Evolutionary conservation across 2,329 filamentous ascomycete genomes (phyloP).

Genomic region (Didymella segeticola): DNA sequence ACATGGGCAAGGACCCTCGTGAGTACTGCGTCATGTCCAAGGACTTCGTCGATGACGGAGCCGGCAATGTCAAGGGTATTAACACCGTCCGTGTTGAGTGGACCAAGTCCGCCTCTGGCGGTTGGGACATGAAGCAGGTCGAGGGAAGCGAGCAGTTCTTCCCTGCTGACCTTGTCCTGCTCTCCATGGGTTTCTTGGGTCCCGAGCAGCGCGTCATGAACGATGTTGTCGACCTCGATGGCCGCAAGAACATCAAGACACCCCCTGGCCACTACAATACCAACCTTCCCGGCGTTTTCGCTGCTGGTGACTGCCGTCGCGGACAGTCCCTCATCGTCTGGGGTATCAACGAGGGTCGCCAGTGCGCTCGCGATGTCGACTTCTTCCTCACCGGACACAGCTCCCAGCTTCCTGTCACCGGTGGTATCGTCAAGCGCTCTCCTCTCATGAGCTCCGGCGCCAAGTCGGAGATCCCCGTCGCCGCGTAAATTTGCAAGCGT

Average conservation of each 20-base stretch:
- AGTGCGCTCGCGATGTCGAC: slow-evolving; percentile 91
- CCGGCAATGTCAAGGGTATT: slow-evolving; percentile 90
- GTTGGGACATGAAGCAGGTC: slow-evolving; percentile 98
- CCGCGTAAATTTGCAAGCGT: not conserved
- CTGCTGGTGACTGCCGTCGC: slow-evolving; percentile 92
- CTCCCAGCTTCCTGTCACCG: slow-evolving; percentile 84
- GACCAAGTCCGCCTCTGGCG: slow-evolving; percentile 86
- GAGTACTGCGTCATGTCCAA: slow-evolving; percentile 99
- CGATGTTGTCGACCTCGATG: slow-evolving; percentile 88
- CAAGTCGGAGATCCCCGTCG: slow-evolving; percentile 12
- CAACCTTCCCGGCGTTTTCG: slow-evolving; percentile 87
- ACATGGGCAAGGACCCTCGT: slow-evolving; percentile 94
- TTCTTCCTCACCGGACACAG: slow-evolving; percentile 78
- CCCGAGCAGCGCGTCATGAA: slow-evolving; percentile 88
- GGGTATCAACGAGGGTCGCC: slow-evolving; percentile 97
- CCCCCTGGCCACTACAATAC: slow-evolving; percentile 85
- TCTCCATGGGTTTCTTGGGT: slow-evolving; percentile 97
- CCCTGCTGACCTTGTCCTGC: slow-evolving; percentile 89
- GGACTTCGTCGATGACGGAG: slow-evolving; percentile 90
- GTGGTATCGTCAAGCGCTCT: slow-evolving; percentile 79
- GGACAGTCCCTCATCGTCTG: slow-evolving; percentile 97
- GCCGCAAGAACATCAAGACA: slow-evolving; percentile 96
- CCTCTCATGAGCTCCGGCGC: slow-evolving; percentile 35
- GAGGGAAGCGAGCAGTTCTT: slow-evolving; percentile 95
- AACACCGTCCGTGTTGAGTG: slow-evolving; percentile 95